Conservation (phyloP, 306 rosid genomes). For the Adenanthera pavonina region DNA sequence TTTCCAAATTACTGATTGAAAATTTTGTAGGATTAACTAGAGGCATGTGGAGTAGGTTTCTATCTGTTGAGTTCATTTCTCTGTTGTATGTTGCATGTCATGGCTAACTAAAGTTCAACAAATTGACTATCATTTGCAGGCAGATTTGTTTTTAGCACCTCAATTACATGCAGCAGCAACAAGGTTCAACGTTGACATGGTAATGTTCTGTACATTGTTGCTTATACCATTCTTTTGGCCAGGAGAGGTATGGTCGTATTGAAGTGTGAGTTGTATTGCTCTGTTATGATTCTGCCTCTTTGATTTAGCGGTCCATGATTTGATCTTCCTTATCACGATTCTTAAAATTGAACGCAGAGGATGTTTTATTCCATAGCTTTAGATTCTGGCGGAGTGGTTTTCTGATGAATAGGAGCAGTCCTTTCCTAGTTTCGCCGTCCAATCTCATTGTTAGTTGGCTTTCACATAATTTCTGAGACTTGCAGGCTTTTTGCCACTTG, state of each 20-base stretch:
- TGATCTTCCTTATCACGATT: not conserved
- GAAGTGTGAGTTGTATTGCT: conserved; percentile 4
- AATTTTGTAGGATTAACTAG: conserved; percentile 12
- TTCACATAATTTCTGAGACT: no score
- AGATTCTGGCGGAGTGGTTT: no score
- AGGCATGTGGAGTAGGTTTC: conserved; percentile 21
- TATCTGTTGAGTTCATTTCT: conserved; percentile 29
- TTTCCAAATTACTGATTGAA: conserved; percentile 30
- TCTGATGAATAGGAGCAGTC: no score
- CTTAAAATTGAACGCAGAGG: not conserved
- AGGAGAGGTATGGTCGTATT: not conserved
- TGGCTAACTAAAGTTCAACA: conserved; percentile 33
- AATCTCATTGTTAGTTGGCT: no score
- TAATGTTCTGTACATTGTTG: conserved; percentile 42
- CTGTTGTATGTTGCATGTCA: conserved; percentile 23
- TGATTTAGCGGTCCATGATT: conserved; percentile 10
- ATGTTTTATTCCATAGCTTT: not conserved
- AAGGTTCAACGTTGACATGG: conserved; percentile 66
- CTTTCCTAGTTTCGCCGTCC: no score
- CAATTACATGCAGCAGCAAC: conserved; percentile 58
- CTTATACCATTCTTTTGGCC: not conserved
- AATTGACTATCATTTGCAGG: conserved; percentile 65
- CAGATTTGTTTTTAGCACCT: conserved; percentile 88
- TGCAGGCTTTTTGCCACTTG: no score
- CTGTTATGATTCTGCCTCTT: conserved; percentile 4